Base-by-base conservation (phyloP, 805 yeast genomes). In the Hanseniaspora osmophila region DNA sequence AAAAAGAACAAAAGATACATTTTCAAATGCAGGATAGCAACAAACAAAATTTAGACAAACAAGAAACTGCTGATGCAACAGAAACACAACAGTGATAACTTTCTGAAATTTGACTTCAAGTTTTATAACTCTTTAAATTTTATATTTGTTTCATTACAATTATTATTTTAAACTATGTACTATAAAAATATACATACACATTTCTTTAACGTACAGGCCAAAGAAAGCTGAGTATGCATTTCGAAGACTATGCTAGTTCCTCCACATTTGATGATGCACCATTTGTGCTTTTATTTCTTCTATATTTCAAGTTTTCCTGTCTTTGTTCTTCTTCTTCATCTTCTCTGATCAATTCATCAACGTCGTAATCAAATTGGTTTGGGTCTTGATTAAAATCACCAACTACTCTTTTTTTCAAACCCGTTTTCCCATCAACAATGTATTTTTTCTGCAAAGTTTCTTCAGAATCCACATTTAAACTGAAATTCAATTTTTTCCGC, bases 281-380 rank as follows among this genome's bases (percentile, higher is more conserved):
- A 10, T n/a, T 35, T 35, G 38, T 10, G 15, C 11, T n/a, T 13
- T 35, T 35, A 32, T 12, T 32, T 35, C 16, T n/a, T 35, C 38
- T 35, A 10, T n/a, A 35, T 35, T 35, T 35, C 30, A 48, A n/a
- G 12, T 49, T 47, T 39, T 52, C 54, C 33, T 49, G 27, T 22
- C 27, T 47, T 35, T 49, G 45, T 33, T 61, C 59, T 40, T 59
- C 60, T 12, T 43, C 42, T 19, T 49, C 44, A 35, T 65, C 68
- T 41, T 64, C 67, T 18, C 60, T 54, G 29, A 73, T 71, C 43
- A 73, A 57, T 12, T 71, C 75, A 48, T 73, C 68, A 27, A 73
- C 52, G 48, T 71, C 74, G 48, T 64, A 73, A 51, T 73, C 77
- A 54, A 61, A 73, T 2, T 50, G 55, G 49, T 69, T 66, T 7